These are phyloP conservation scores for Scalesia atractyloides DNA, from an alignment of 129 eudicot species.

Conservation along the genomic window DNA sequence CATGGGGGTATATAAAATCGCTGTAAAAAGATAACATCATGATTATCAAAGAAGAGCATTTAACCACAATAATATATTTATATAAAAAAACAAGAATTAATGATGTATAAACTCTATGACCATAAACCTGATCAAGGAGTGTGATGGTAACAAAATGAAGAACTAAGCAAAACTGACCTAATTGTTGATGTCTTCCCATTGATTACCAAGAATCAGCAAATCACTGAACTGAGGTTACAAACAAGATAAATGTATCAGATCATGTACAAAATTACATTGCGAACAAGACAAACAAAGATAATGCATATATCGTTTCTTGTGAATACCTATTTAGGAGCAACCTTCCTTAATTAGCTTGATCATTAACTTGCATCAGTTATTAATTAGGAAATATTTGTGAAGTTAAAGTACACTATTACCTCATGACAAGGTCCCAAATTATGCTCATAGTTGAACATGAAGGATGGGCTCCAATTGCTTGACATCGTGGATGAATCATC, in stretches of 20 bases:
- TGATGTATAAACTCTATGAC: too few species aligned
- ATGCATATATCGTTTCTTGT: background rate
- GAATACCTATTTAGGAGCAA: background rate
- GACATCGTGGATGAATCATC: slow-evolving; percentile 13
- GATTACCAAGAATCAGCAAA: slow-evolving; percentile 29
- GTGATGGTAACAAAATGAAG: too few species aligned
- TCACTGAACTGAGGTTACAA: slow-evolving; percentile 30
- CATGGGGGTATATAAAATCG: too few species aligned
- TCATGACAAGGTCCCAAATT: slow-evolving; percentile 34
- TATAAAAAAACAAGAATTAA: too few species aligned
- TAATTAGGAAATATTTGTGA: background rate
- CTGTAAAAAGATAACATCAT: too few species aligned
- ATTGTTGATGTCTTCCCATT: slow-evolving; percentile 40
- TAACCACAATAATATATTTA: too few species aligned
- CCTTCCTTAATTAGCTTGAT: too few species aligned
- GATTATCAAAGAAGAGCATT: too few species aligned
- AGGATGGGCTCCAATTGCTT: slow-evolving; percentile 44
- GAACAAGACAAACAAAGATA: too few species aligned
- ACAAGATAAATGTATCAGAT: background rate
- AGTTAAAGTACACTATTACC: slow-evolving; percentile 29
- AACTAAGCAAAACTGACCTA: slow-evolving; percentile 2
- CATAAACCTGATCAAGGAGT: too few species aligned
- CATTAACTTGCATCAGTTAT: too few species aligned
- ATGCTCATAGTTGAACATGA: slow-evolving; percentile 40
- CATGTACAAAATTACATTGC: background rate